Evolutionary conservation across 331 rosid species (phyloP), one percentile per base, ranked within the genome.

Genomic region (Quercus phellos): DNA sequence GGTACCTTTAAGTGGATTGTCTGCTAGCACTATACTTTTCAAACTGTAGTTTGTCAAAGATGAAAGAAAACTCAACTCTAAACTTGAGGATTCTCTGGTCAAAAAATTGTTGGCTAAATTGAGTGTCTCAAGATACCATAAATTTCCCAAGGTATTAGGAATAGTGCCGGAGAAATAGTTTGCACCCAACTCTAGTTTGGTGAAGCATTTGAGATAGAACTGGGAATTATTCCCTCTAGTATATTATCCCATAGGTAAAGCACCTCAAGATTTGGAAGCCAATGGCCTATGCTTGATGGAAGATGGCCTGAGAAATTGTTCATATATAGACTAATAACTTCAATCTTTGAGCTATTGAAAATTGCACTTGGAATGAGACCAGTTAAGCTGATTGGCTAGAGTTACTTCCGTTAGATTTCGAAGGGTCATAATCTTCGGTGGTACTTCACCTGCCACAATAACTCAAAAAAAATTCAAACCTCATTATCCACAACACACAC

Each of bases 171-270:
- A 13, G 16, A 79, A 79, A 26, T 0, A 2, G 50, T 79, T 79
- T 0, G 0, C 0, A 0, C 0, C 16, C 34, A 79, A 0, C 6
- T 51, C 56, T 18, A 79, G 3, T 0, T 0, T 0, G 0, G 0
- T 10, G 19, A 72, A 32, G 77, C 73, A 79, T 79, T 79, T 16
- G 73, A 72, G 11, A 74, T 56, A 16, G 8, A n/a, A 1, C 10
- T 7, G 0, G 43, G 43, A 6, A 35, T 35, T 35, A 6, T 35
- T 35, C 43, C 43, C 43, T 35, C 10, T 1, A 1, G 43, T 1
- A 1, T 6, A 35, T 35, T 35, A 6, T 0, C 0, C 43, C 43
- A 35, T 35, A 6, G 2, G 10, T 35, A 35, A 35, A 35, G 43
- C 10, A 0, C 0, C 43, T 35, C 2, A 35, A 35, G 43, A 35